Base-by-base conservation (phyloP, 352 stramenopile species). In the Pythium coloratum region DNA sequence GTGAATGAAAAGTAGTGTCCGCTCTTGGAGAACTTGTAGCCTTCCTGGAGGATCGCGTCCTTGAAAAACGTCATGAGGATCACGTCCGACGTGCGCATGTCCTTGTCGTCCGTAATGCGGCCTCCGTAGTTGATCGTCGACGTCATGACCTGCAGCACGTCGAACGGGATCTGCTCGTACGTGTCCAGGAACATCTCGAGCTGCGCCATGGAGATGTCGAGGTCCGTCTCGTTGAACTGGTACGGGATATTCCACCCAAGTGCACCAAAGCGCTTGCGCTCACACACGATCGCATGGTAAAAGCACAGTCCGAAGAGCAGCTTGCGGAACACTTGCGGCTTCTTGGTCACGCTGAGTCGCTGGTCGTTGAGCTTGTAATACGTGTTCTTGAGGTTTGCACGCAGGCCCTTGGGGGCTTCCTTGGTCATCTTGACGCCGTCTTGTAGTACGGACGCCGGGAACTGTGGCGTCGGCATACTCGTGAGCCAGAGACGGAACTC, bases 371-470 rank as follows among this genome's bases (percentile, higher is more conserved):
- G 77, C 75, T 98, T 98, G 76, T 95, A 97, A 66, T 98, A 98
- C 30, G 92, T 95, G 69, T 94, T 96, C 36, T 95, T 96, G 28
- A 98, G 70, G 75, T 98, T 98, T 0, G 95, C 92, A 18, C 90
- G 84, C 55, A 98, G 67, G 0, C 96, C 96, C 57, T 98, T 98
- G 0, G 96, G 96, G 0, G 96, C 92, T 62, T 99, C 96, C 62
- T 98, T 98, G 2, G 96, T 99, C 91, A 99, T 98, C 71, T 99
- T 99, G 7, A 99, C 93, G 10, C 94, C 89, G 56, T 97, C 96
- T 71, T 99, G 96, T 8, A 99, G 83, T 24, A 99, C 93, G 0
- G 90, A 92, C 0, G 97, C 92, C 0, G 96, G 96, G 70, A 96
- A 96, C 53, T 68, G 83, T 57, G 74, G 91, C 40, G 78, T 98